These are phyloP conservation scores for Mortierella sp. DNA, from an alignment of 371 early-diverging fungal species.

Conservation along the genomic window DNA sequence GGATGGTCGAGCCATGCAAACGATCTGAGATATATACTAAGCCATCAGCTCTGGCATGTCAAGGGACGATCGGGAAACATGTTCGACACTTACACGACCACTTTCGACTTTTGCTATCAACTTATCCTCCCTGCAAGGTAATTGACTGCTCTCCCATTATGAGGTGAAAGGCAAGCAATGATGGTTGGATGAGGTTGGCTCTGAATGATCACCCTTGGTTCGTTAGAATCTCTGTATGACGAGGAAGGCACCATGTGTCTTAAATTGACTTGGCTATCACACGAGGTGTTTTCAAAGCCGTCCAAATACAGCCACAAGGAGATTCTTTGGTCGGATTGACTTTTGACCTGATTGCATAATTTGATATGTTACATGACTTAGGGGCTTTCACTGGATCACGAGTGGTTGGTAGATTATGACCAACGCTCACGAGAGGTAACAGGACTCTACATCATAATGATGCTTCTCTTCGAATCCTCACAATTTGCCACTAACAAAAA, in stretches of 20 bases:
- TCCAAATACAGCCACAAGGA: no score
- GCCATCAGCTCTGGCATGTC: constrained; percentile 67
- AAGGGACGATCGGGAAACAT: constrained; percentile 77
- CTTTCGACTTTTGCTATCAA: constrained; percentile 54
- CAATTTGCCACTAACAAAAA: not conserved
- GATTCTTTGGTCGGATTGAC: no score
- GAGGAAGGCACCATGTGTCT: not conserved
- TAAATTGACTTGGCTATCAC: no score
- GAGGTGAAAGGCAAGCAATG: not conserved
- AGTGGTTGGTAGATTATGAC: constrained; percentile 62
- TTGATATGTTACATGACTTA: constrained; percentile 6
- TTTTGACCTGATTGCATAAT: not conserved
- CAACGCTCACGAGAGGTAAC: constrained; percentile 60
- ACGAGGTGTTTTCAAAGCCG: no score
- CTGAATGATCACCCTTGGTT: no score
- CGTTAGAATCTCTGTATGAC: not conserved
- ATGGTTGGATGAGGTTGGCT: not conserved
- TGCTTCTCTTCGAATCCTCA: not conserved
- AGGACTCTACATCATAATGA: not conserved
- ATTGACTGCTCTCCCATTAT: not conserved
- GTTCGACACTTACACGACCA: constrained; percentile 65
- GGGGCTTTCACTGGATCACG: constrained; percentile 37
- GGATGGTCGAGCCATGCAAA: constrained; percentile 21
- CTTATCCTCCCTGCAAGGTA: constrained; percentile 35
- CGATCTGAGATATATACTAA: constrained; percentile 59